phyloP scores from a whole-genome alignment of 2,329 filamentous ascomycete species.

The Purpureocillium lavendulum region DNA sequence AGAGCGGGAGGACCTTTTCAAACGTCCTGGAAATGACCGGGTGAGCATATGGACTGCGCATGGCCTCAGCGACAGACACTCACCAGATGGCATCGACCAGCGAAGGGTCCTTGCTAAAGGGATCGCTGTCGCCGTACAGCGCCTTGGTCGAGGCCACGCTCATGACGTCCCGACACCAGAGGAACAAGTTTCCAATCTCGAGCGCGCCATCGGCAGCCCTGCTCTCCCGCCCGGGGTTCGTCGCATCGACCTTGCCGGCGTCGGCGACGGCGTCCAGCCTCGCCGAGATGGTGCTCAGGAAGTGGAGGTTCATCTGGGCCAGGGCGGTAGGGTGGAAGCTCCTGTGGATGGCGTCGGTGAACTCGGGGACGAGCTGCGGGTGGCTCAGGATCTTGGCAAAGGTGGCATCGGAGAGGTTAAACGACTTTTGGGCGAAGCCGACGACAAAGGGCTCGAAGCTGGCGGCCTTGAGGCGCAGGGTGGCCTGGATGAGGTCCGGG shows the following conservation, averaged over 20 bases:
- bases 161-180: conserved; percentile 28
- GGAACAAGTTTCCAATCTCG: conserved; percentile 26
- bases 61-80: neutral
- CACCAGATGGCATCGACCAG: conserved; percentile 12
- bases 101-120: conserved; percentile 19
- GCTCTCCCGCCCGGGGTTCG: conserved; percentile 8
- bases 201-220: conserved; percentile 8
- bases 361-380: conserved; percentile 12
- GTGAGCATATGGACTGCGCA: too few species aligned
- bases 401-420: conserved; percentile 23
- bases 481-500: conserved; percentile 25
- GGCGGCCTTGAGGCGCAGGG: conserved; percentile 27
- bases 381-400: conserved; percentile 12
- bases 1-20: conserved; percentile 13
- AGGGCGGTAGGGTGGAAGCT: neutral
- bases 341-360: conserved; percentile 17
- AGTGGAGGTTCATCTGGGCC: neutral
- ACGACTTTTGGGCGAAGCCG: conserved; percentile 26
- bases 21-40: conserved; percentile 9
- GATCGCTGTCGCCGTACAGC: conserved; percentile 35
- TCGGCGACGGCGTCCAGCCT: neutral
- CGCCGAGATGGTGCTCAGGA: neutral
- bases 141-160: conserved; percentile 27
- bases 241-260: neutral
- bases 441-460: conserved; percentile 32